These are phyloP conservation scores for Artemisia annua DNA, from an alignment of 129 eudicot genomes.

Conservation along the genomic window DNA sequence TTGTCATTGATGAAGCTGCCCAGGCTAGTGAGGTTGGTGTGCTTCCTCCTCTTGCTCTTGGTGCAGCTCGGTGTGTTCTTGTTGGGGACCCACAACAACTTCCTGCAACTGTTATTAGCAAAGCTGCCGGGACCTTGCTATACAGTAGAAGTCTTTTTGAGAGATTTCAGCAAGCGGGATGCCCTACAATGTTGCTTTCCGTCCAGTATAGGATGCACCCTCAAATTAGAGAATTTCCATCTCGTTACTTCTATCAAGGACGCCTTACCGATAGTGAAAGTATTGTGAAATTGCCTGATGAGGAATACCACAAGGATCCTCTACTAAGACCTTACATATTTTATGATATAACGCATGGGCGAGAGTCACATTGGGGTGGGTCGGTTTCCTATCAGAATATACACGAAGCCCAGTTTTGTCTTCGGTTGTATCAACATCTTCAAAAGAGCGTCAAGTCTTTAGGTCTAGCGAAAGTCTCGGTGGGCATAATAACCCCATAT, in stretches of 20 bases:
- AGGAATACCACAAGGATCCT: slow-evolving; percentile 71
- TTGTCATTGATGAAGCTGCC: slow-evolving; percentile 98
- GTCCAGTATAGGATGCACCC: slow-evolving; percentile 99
- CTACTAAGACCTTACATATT: slow-evolving; percentile 77
- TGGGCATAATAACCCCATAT: slow-evolving; percentile 95
- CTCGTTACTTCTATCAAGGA: slow-evolving; percentile 88
- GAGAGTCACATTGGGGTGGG: slow-evolving; percentile 94
- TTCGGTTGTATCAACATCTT: slow-evolving; percentile 86
- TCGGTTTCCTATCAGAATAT: slow-evolving; percentile 93
- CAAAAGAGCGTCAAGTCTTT: slow-evolving; percentile 65
- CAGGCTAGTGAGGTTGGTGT: slow-evolving; percentile 98
- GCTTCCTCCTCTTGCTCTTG: slow-evolving; percentile 94
- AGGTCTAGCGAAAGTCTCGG: slow-evolving; percentile 70
- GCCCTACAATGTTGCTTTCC: slow-evolving; percentile 92
- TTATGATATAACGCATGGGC: slow-evolving; percentile 81
- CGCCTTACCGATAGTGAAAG: slow-evolving; percentile 94
- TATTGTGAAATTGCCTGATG: slow-evolving; percentile 67
- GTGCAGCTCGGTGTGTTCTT: slow-evolving; percentile 98
- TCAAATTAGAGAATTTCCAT: slow-evolving; percentile 88
- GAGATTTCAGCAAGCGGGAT: slow-evolving; percentile 97
- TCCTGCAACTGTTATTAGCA: slow-evolving; percentile 98
- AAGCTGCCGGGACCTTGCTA: slow-evolving; percentile 94
- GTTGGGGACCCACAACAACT: slow-evolving; percentile 99
- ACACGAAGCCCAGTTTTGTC: slow-evolving; percentile 90
- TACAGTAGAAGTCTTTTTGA: slow-evolving; percentile 97